Evolutionary conservation across 139 green algal species (phyloP).

Genomic region (Eudorina sp.): DNA sequence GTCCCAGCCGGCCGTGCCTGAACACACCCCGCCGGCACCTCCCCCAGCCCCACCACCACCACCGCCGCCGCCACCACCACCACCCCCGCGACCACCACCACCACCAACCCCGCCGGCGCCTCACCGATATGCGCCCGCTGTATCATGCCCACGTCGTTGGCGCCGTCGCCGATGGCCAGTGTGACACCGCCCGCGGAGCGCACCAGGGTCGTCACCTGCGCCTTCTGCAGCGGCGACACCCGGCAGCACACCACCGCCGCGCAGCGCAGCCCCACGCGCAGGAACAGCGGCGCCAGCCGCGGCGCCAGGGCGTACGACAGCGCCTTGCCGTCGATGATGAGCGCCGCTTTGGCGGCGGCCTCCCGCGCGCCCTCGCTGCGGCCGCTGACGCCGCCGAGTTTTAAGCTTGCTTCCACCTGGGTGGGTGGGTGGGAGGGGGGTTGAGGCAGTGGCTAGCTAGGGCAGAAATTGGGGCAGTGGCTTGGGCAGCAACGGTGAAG

Average conservation of each 20-base stretch:
- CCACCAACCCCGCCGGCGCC: not conserved
- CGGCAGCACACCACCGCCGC: slow-evolving; percentile 83
- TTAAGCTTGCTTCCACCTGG: not conserved
- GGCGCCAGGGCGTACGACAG: slow-evolving; percentile 79
- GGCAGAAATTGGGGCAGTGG: too few species aligned
- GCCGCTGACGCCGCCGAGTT: not conserved
- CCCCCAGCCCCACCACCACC: too few species aligned
- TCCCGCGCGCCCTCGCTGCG: not conserved
- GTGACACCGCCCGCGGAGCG: slow-evolving; percentile 78
- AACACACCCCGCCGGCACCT: too few species aligned
- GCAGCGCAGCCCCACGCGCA: slow-evolving; percentile 67
- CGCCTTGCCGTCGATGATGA: slow-evolving; percentile 91
- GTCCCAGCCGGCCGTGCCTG: too few species aligned
- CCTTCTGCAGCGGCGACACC: slow-evolving; percentile 85
- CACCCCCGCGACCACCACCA: not conserved
- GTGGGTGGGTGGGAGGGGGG: too few species aligned
- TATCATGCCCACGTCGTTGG: slow-evolving; percentile 99
- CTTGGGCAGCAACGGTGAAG: too few species aligned
- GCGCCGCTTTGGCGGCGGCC: slow-evolving; percentile 45
- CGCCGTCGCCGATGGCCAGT: slow-evolving; percentile 97
- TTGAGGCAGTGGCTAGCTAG: too few species aligned
- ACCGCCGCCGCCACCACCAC: too few species aligned
- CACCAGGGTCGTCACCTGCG: slow-evolving; percentile 77
- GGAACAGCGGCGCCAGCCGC: slow-evolving; percentile 54
- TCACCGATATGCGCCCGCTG: slow-evolving; percentile 74